These are phyloP conservation scores for Komagataella pastoris DNA, from an alignment of 805 yeast genomes.

Conservation along the genomic window DNA sequence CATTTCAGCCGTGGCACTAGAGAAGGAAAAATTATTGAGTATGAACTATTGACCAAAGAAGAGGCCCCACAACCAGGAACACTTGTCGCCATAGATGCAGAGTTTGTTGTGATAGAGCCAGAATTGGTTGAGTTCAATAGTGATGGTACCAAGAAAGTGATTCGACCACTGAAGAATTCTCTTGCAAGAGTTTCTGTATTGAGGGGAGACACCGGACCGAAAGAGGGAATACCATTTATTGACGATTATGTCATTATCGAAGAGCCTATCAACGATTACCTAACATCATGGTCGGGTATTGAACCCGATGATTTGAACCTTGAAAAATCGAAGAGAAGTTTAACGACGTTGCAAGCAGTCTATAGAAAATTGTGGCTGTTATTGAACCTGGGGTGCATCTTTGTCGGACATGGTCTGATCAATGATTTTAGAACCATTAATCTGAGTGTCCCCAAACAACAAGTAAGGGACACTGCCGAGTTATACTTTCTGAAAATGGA, in stretches of 20 bases:
- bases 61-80: constrained; percentile 71
- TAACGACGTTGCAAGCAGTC: constrained; percentile 72
- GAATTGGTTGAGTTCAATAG: constrained; percentile 70
- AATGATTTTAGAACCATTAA: constrained; percentile 92
- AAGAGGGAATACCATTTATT: constrained; percentile 67
- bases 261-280: constrained; percentile 64
- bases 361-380: constrained; percentile 86
- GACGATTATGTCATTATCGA: constrained; percentile 83
- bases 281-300: constrained; percentile 90
- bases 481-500: constrained; percentile 63
- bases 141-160: constrained; percentile 54
- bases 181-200: constrained; percentile 85
- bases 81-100: constrained; percentile 90
- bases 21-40: constrained; percentile 45
- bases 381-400: constrained; percentile 76
- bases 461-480: constrained; percentile 82
- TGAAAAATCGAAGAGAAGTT: constrained; percentile 40
- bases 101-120: constrained; percentile 72
- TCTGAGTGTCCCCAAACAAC: constrained; percentile 71
- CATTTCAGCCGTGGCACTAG: constrained; percentile 59
- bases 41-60: constrained; percentile 46
- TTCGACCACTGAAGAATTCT: constrained; percentile 64
- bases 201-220: constrained; percentile 53
- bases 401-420: constrained; percentile 88
- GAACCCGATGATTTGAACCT: constrained; percentile 85